Evolutionary conservation across 805 yeast species (phyloP), one percentile per base, ranked within the genome.

Genomic region (Candida taoyuanica): DNA sequence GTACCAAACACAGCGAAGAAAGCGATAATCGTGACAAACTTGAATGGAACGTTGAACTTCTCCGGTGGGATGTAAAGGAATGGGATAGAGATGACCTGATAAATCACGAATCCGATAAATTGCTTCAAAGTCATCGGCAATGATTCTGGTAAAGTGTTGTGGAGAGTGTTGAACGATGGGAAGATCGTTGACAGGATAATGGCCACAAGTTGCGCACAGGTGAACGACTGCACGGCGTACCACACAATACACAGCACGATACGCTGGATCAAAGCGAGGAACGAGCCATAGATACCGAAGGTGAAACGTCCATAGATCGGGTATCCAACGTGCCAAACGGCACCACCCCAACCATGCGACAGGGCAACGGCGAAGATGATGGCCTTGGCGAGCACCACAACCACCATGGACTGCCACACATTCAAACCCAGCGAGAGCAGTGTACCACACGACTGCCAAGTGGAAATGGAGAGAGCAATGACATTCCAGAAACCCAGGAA

Each of bases 281-380:
- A 60, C 5, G 71, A 62, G 3, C 77, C 76, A 41, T 61, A 53
- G 26, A 70, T 58, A 8, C 80, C 79, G 56, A 68, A 73, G 0
- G 68, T 56, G 33, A 64, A 61, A 34, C 78, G 54, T 17, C 64
- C 58, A 36, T 61, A 60, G 9, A 73, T 62, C 3, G 78, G 66
- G 45, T 62, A 74, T 1, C 78, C 76, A 29, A 74, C 60, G 50
- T 71, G 77, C 53, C 65, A 73, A 17, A 63, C 60, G 7, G 69
- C 64, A 24, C 79, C 78, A 13, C 65, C 68, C 52, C 66, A 63
- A 24, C 74, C 72, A 42, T 70, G 70, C 11, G 64, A 52, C 7
- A 68, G 53, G 9, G 74, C 69, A 31, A 67, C 55, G 3, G 59
- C 43, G 28, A 66, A 63, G 37, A 69, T 65, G 32, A 73, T 47